Conservation (phyloP, 257 asterid genomes). For the Solanum tacnaense region DNA sequence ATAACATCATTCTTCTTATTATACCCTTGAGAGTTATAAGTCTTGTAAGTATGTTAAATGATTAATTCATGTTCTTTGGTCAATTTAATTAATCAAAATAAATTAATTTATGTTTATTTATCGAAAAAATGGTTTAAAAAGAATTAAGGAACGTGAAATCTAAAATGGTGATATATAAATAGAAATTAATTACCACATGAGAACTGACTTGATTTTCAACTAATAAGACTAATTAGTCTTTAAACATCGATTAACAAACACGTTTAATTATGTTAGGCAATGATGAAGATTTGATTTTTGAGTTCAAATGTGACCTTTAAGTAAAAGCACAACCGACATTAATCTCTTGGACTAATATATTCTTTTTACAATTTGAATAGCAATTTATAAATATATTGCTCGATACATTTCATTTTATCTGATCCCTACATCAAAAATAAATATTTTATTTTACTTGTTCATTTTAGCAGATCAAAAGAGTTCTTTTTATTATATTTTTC, state of each 20-base stretch:
- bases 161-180: too few species aligned
- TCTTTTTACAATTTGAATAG: not conserved
- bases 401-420: not conserved
- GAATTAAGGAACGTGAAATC: not conserved
- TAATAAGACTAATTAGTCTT: not conserved
- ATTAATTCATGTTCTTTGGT: not conserved
- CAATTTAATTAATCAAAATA: too few species aligned
- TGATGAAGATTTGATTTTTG: not conserved
- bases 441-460: not conserved
- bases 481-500: not conserved
- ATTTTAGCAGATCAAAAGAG: too few species aligned
- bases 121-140: not conserved
- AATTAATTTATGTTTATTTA: too few species aligned
- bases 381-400: not conserved
- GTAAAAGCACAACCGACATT: not conserved
- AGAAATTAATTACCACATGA: not conserved
- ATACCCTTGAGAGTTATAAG: too few species aligned
- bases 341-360: not conserved
- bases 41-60: not conserved
- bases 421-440: not conserved
- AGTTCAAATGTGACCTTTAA: not conserved
- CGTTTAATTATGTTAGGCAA: not conserved
- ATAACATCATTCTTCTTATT: too few species aligned
- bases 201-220: not conserved
- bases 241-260: not conserved